These are phyloP conservation scores for Penicillium sp. DNA, from an alignment of 2,329 filamentous ascomycete genomes.

Conservation along the genomic window DNA sequence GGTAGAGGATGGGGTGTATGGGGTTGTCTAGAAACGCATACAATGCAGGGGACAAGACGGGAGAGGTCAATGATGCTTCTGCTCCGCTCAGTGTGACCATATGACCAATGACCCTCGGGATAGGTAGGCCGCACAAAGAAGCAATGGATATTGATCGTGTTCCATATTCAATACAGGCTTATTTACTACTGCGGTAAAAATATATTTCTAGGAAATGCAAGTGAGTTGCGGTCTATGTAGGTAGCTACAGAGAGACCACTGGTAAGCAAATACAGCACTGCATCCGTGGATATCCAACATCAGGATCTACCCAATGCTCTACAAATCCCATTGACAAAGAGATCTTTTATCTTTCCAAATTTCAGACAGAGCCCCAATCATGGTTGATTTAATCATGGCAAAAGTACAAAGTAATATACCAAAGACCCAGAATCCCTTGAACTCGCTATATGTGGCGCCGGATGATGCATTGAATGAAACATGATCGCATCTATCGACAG, in stretches of 20 bases:
- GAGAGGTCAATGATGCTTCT: slow-evolving; percentile 19
- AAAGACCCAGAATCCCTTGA: slow-evolving; percentile 12
- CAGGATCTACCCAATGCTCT: not conserved
- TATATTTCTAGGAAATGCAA: too few species aligned
- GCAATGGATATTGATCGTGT: not conserved
- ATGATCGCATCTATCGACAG: slow-evolving; percentile 15
- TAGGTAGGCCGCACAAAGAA: not conserved
- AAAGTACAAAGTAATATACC: slow-evolving; percentile 20
- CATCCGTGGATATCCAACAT: not conserved
- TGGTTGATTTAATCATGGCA: slow-evolving; percentile 21
- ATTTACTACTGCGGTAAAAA: too few species aligned
- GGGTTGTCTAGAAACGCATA: slow-evolving; percentile 5
- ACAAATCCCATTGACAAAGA: not conserved
- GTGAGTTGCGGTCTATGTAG: too few species aligned
- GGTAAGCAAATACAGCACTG: slow-evolving; percentile 1
- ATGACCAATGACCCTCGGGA: slow-evolving; percentile 7
- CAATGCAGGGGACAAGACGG: slow-evolving; percentile 14
- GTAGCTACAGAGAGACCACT: not conserved
- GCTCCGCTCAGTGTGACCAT: slow-evolving; percentile 19
- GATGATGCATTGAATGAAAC: slow-evolving; percentile 22
- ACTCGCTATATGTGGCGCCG: slow-evolving; percentile 26
- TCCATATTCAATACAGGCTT: not conserved
- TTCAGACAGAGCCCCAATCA: not conserved
- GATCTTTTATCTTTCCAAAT: not conserved
- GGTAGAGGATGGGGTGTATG: not conserved